Conservation (phyloP, 345 rosid genomes). For the Sisymbrium altissimum region DNA sequence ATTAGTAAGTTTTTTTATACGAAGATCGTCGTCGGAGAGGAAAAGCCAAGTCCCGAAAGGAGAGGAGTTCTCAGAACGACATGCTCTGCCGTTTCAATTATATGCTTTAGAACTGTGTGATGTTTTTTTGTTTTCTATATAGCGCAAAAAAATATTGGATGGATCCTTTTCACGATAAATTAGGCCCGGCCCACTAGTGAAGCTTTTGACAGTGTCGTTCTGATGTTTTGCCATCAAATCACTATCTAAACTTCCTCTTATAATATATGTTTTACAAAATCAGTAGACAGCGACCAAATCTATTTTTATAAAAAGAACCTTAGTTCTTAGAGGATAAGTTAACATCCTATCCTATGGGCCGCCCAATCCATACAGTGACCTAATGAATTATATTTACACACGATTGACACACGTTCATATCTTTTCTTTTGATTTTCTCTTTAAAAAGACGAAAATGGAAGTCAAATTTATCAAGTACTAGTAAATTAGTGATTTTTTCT, state of each 20-base stretch:
- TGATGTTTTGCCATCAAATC: not conserved
- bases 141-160: too few relatives aligned
- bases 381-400: not conserved
- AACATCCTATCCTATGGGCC: not conserved
- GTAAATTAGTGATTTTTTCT: not conserved
- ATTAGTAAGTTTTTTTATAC: not conserved
- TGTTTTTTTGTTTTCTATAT: not conserved
- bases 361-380: not conserved
- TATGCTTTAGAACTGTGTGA: not conserved
- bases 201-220: not conserved
- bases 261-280: not conserved
- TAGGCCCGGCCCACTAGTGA: conserved; percentile 14
- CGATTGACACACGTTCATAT: conserved; percentile 7
- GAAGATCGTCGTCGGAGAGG: conserved; percentile 15
- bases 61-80: not conserved
- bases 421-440: not conserved
- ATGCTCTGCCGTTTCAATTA: conserved; percentile 4
- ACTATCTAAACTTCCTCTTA: not conserved
- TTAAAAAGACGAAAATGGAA: not conserved
- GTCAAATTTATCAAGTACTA: conserved; percentile 1
- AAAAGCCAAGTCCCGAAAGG: not conserved
- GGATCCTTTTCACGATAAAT: not conserved
- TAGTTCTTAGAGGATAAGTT: conserved; percentile 3
- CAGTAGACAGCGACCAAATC: not conserved
- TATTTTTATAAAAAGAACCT: not conserved